Percentiles rank a stretch among this genome's conserved stretches.
phyloP scores from a whole-genome alignment of 768 basidiomycete genomes.

The Macrolepiota dolichaula region DNA sequence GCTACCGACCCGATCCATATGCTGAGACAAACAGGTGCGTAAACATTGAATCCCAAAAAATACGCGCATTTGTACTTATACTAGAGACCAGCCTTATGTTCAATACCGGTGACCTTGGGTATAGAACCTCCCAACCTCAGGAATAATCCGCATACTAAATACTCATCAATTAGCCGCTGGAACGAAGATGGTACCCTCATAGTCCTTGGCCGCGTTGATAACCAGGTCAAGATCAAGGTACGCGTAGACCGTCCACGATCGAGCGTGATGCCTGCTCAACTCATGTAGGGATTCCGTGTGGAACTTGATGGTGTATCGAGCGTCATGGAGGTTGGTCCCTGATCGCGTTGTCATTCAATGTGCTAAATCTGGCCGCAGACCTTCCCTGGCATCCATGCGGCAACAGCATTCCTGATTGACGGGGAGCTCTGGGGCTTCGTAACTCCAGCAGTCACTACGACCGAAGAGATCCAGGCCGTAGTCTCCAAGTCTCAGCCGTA shows the following conservation, averaged over 20 bases:
- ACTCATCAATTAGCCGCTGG: slow-evolving; percentile 37
- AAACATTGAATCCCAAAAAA: background rate
- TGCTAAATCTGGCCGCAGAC: slow-evolving; percentile 25
- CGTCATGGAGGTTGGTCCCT: slow-evolving; percentile 48
- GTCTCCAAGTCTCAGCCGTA: slow-evolving; percentile 53
- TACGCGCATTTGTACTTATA: background rate
- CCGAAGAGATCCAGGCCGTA: slow-evolving; percentile 39
- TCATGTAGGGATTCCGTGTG: slow-evolving; percentile 52
- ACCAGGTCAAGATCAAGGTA: slow-evolving; percentile 64
- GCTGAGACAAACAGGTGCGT: slow-evolving; percentile 38
- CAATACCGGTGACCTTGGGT: slow-evolving; percentile 60
- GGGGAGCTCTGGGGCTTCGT: slow-evolving; percentile 54
- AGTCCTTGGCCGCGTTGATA: slow-evolving; percentile 57
- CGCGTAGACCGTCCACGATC: background rate
- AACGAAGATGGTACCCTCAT: slow-evolving; percentile 49
- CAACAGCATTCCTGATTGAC: slow-evolving; percentile 49
- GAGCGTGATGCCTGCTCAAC: background rate
- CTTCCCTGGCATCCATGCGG: slow-evolving; percentile 38
- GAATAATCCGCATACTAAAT: background rate
- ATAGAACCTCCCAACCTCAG: slow-evolving; percentile 8
- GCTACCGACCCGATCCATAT: slow-evolving; percentile 51
- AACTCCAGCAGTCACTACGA: slow-evolving; percentile 33
- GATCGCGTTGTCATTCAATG: background rate
- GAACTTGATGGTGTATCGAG: slow-evolving; percentile 61
- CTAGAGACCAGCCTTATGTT: slow-evolving; percentile 52